Conservation (phyloP, 2,329 filamentous ascomycete species). For the Aspergillus sp. region DNA sequence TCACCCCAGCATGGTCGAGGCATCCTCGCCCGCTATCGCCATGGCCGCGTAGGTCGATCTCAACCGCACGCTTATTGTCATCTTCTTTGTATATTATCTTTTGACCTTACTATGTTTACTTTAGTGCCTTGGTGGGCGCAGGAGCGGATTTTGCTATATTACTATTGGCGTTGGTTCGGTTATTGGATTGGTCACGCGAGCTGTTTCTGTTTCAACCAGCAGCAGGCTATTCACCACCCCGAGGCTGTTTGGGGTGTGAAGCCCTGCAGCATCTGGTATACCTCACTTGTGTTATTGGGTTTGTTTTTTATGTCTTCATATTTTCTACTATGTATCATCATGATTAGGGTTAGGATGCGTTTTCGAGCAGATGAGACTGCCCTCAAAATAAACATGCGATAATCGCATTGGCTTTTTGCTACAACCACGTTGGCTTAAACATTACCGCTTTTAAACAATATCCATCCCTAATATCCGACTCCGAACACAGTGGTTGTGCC, state of each 20-base stretch:
- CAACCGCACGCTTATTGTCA: background rate
- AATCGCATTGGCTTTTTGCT: background rate
- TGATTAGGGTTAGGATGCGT: background rate
- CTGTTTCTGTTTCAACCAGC: background rate
- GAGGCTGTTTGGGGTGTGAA: background rate
- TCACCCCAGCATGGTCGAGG: slow-evolving; percentile 49
- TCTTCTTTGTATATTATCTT: slow-evolving; percentile 29
- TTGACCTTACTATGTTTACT: slow-evolving; percentile 6
- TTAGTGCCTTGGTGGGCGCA: background rate
- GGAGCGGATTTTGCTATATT: slow-evolving; percentile 9
- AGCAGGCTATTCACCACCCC: background rate
- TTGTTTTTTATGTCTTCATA: background rate
- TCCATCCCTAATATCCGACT: no score
- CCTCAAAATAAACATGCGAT: background rate
- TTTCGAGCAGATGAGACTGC: background rate
- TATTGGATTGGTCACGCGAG: slow-evolving; percentile 12
- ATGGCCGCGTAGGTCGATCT: slow-evolving; percentile 33
- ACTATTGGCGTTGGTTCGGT: slow-evolving; percentile 9
- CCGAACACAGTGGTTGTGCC: no score
- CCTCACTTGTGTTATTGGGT: background rate
- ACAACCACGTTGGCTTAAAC: background rate
- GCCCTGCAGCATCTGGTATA: background rate
- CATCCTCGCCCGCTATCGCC: slow-evolving; percentile 50
- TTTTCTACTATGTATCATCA: slow-evolving; percentile 1
- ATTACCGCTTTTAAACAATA: background rate